A percentile compares a stretch with the other conserved stretches of the same genome.
Conservation (phyloP, 2,329 filamentous ascomycete genomes). For the Arthrinium phaeospermum region DNA sequence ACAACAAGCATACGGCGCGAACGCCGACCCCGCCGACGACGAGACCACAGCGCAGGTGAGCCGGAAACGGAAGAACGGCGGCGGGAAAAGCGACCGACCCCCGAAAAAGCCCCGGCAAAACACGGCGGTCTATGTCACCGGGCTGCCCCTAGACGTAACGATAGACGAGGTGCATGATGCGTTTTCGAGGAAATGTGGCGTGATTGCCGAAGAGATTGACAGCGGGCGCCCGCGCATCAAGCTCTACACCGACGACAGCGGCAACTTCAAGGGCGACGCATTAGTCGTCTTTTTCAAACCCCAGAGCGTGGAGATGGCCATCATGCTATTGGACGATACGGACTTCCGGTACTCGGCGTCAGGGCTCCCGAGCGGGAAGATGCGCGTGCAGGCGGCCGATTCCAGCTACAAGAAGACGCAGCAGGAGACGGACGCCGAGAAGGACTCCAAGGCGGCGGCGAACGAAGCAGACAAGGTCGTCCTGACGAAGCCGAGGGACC, state of each 20-base stretch:
- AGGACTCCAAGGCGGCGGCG: conserved; percentile 23
- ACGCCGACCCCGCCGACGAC: conserved; percentile 38
- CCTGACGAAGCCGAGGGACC: conserved; percentile 52
- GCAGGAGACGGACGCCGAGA: conserved; percentile 55
- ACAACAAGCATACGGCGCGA: conserved; percentile 39
- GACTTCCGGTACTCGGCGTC: conserved; percentile 71
- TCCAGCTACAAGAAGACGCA: conserved; percentile 89
- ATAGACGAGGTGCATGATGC: conserved; percentile 80
- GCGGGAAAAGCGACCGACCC: conserved; percentile 51
- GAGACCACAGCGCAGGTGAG: conserved; percentile 38
- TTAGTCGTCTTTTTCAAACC: conserved; percentile 94
- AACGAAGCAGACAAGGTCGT: conserved; percentile 45
- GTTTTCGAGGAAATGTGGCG: conserved; percentile 84
- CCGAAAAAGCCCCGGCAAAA: conserved; percentile 68
- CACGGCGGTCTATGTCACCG: conserved; percentile 91
- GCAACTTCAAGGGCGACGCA: conserved; percentile 91
- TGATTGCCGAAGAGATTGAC: conserved; percentile 94
- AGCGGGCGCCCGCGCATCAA: conserved; percentile 88
- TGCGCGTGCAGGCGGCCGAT: conserved; percentile 85
- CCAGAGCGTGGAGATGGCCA: conserved; percentile 87
- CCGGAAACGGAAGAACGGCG: conserved; percentile 46
- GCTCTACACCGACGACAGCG: conserved; percentile 82
- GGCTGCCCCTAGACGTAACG: conserved; percentile 79
- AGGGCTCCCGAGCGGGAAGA: conserved; percentile 65
- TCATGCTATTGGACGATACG: conserved; percentile 80